Evolutionary conservation across 2,329 filamentous ascomycete species (phyloP), one percentile per base, ranked within the genome.

Genomic region (Cladosporium oxysporum): DNA sequence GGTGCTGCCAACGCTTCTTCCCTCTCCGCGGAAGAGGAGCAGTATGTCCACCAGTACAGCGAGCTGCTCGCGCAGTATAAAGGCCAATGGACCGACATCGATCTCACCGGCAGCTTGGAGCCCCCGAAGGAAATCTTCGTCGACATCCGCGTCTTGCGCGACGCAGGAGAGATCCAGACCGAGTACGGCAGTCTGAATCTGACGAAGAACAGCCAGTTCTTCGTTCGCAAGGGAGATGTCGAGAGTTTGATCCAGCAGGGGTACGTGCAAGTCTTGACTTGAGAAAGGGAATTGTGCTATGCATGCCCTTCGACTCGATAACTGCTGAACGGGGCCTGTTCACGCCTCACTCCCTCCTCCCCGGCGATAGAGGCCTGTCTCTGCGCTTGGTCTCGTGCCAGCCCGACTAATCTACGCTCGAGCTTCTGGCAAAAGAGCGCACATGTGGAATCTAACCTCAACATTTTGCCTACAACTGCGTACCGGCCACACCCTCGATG

Each of bases 121-220:
- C 95, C 95, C 28, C 95, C 95, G n/a, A 88, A 88, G 72, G 95
- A 99, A 79, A 81, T 99, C 62, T 99, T 98, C 78, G 96, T 99
- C 73, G 95, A 99, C 78, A 95, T 99, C 41, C 85, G 95, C 57
- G 95, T 99, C 58, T 81, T 99, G 69, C 97, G 95, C 77, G 95
- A 99, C 81, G 95, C 94, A 1, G 95, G 96, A 5, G 95, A 99
- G 82, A 97, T 99, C 70, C 94, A 99, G 81, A 99, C 95, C 0
- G 96, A 99, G 83, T 99, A 99, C 76, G 95, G 95, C 91, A 96
- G 84, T 79, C 97, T 99, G 73, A 98, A 91, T 67, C 85, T 99
- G 81, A 97, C 93, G 44, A 98, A 96, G 80, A 98, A 99, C 79
- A 97, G 93, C 75, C 95, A 99, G 76, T 96, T 99, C 76, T 98